These are phyloP conservation scores for Cyanidiococcus yangmingshanensis DNA, from an alignment of 23 red algal genomes.

Conservation along the genomic window DNA sequence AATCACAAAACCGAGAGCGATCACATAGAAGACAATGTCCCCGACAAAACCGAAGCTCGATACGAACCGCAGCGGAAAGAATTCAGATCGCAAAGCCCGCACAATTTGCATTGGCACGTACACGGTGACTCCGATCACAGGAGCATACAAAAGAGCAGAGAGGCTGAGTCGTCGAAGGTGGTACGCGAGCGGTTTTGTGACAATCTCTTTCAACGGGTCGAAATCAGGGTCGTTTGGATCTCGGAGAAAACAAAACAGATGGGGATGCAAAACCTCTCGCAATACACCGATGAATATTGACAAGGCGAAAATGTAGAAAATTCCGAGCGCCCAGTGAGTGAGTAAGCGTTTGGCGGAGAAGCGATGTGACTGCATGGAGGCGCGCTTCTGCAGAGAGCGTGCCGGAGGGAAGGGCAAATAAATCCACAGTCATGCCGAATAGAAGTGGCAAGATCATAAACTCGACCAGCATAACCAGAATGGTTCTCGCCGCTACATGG, in stretches of 20 bases:
- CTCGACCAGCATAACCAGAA: constrained; percentile 56
- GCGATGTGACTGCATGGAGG: constrained; percentile 25
- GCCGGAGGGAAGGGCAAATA: constrained; percentile 45
- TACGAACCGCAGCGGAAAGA: constrained; percentile 52
- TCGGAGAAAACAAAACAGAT: constrained; percentile 80
- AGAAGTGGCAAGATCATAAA: constrained; percentile 75
- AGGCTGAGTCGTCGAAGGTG: constrained; percentile 72
- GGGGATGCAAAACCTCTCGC: constrained; percentile 62
- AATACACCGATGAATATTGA: constrained; percentile 73
- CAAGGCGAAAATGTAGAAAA: constrained; percentile 84
- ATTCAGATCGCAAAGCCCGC: constrained; percentile 31
- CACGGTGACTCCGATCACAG: constrained; percentile 58
- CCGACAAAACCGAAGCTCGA: not conserved
- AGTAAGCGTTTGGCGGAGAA: constrained; percentile 40
- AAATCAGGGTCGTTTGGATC: constrained; percentile 89
- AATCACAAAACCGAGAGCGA: not conserved
- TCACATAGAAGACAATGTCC: not conserved
- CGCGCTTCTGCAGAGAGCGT: constrained; percentile 29
- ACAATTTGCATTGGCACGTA: constrained; percentile 42
- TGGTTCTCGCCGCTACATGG: constrained; percentile 48
- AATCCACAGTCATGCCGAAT: constrained; percentile 82
- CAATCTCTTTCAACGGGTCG: constrained; percentile 79
- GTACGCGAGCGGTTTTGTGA: constrained; percentile 69
- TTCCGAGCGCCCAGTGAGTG: constrained; percentile 75
- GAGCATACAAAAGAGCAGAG: constrained; percentile 60